Percentiles rank a stretch among this genome's conserved stretches.
phyloP scores from a whole-genome alignment of 805 yeast genomes.

The Middelhovenomyces tepae region DNA sequence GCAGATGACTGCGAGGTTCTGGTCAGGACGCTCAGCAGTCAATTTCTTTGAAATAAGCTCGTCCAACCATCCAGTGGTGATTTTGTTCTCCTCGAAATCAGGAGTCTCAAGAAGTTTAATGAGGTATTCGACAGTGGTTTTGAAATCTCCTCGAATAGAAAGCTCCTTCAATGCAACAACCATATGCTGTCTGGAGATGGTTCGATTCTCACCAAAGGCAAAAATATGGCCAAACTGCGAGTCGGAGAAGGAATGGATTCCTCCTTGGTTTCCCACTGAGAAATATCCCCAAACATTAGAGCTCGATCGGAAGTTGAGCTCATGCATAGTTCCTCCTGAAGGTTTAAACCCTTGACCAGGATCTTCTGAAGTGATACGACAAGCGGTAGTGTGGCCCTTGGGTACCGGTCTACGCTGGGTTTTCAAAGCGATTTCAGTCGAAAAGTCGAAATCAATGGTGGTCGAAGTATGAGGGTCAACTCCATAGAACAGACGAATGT shows the following conservation, averaged over 20 bases:
- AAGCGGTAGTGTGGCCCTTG: slow-evolving; percentile 97
- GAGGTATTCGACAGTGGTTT: slow-evolving; percentile 95
- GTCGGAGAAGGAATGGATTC: slow-evolving; percentile 95
- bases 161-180: slow-evolving; percentile 96
- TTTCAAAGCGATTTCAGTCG: slow-evolving; percentile 56
- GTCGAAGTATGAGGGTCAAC: slow-evolving; percentile 91
- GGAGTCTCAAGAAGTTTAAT: slow-evolving; percentile 93
- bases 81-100: slow-evolving; percentile 90
- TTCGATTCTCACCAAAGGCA: slow-evolving; percentile 98
- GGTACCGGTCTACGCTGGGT: slow-evolving; percentile 91
- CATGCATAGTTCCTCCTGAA: slow-evolving; percentile 93
- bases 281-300: slow-evolving; percentile 99
- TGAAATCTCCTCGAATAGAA: slow-evolving; percentile 95
- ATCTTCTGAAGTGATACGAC: slow-evolving; percentile 98
- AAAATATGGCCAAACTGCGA: slow-evolving; percentile 99
- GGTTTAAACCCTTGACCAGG: slow-evolving; percentile 99
- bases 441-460: slow-evolving; percentile 84
- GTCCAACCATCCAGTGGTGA: slow-evolving; percentile 98
- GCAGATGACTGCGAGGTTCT: slow-evolving; percentile 81
- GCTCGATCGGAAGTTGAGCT: slow-evolving; percentile 91
- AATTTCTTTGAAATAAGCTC: slow-evolving; percentile 87
- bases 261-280: slow-evolving; percentile 92
- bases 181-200: slow-evolving; percentile 97
- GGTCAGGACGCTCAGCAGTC: slow-evolving; percentile 96
- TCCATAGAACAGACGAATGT: slow-evolving; percentile 87